Percentiles rank a stretch among this genome's conserved stretches.
Evolutionary conservation across 495 filamentous ascomycete species (phyloP).

Genomic region (Aspergillus olivimuriae): DNA sequence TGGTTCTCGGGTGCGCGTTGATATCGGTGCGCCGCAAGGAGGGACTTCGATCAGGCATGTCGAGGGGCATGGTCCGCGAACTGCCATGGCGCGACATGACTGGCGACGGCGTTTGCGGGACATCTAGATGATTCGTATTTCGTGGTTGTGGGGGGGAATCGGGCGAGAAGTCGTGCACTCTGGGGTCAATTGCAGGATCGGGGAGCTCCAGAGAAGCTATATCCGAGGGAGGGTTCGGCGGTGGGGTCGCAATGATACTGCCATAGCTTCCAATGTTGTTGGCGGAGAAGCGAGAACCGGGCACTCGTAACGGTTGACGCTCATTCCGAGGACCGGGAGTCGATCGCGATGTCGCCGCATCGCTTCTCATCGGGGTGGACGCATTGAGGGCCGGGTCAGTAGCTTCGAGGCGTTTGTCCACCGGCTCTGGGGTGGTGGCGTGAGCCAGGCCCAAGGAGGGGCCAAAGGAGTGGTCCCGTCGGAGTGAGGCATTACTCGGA

Average conservation of each 20-base stretch:
- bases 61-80: conserved; percentile 6
- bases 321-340: conserved; percentile 23
- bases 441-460: conserved; percentile 9
- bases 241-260: conserved; percentile 65
- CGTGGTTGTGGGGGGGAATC: conserved; percentile 4
- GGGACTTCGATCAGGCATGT: conserved; percentile 7
- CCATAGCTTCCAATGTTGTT: conserved; percentile 53
- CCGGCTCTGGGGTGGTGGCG: conserved; percentile 2
- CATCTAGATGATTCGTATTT: conserved; percentile 5
- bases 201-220: conserved; percentile 61
- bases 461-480: conserved; percentile 11
- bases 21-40: conserved; percentile 9
- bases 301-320: conserved; percentile 33
- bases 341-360: conserved; percentile 16
- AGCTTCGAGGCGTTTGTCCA: conserved; percentile 11
- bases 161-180: conserved; percentile 24
- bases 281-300: conserved; percentile 34
- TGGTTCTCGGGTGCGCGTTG: conserved; percentile 8
- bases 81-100: conserved; percentile 20
- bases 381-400: conserved; percentile 10
- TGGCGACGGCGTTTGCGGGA: conserved; percentile 22
- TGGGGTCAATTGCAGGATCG: conserved; percentile 59
- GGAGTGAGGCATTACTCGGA: conserved; percentile 35
- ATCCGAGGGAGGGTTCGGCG: conserved; percentile 30
- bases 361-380: conserved; percentile 7